phyloP scores from a whole-genome alignment of 495 filamentous ascomycete genomes.

The Jackrogersella multiformis region DNA sequence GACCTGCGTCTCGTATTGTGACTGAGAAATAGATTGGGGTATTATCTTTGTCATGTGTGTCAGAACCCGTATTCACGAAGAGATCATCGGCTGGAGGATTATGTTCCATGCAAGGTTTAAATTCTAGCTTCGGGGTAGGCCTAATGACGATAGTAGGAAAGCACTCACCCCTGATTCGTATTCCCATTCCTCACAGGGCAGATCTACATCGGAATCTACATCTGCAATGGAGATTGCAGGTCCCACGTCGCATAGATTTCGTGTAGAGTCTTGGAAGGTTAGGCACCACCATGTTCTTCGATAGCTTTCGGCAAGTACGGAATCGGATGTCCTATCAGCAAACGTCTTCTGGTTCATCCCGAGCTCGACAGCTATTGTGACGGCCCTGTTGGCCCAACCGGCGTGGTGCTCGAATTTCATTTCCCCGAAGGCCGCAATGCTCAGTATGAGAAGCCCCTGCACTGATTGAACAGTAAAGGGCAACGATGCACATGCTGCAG shows the following conservation, averaged over 20 bases:
- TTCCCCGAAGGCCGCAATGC: constrained; percentile 71
- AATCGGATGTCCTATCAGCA: constrained; percentile 57
- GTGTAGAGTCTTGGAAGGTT: constrained; percentile 69
- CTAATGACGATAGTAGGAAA: constrained; percentile 8
- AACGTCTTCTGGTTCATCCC: constrained; percentile 68
- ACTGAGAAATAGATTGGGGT: constrained; percentile 59
- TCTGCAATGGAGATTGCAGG: constrained; percentile 32
- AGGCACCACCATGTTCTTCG: constrained; percentile 82
- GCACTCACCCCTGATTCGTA: constrained; percentile 63
- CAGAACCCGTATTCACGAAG: constrained; percentile 1
- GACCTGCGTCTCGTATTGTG: constrained; percentile 68
- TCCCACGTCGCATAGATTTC: constrained; percentile 47
- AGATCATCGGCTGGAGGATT: neutral
- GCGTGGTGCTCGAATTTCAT: constrained; percentile 66
- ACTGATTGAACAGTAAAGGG: constrained; percentile 66
- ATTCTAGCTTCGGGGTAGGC: neutral
- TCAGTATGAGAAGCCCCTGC: constrained; percentile 71
- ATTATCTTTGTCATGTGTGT: constrained; percentile 54
- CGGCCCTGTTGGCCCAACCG: constrained; percentile 65
- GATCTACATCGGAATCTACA: constrained; percentile 58
- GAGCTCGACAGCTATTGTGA: constrained; percentile 69
- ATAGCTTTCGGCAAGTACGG: constrained; percentile 71
- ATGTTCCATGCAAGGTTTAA: neutral
- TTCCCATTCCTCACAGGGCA: constrained; percentile 72
- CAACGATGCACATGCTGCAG: constrained; percentile 52